Conservation (phyloP, 352 stramenopile species). For the Pythium pyrilobum region DNA sequence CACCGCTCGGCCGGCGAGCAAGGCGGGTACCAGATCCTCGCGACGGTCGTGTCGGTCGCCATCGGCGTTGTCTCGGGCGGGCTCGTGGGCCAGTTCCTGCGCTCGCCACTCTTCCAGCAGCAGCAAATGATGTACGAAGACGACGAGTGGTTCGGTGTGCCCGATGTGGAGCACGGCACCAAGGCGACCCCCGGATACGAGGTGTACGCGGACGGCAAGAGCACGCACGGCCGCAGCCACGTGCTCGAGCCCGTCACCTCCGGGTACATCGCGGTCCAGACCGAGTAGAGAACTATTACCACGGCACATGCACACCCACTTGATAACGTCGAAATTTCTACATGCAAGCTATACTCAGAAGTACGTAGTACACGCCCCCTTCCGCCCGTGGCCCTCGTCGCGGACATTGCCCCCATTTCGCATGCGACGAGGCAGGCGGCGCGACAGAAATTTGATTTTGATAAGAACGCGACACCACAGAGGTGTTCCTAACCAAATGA, state of each 20-base stretch:
- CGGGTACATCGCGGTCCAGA: slow-evolving; percentile 15
- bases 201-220: not conserved
- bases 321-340: too few relatives aligned
- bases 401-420: too few relatives aligned
- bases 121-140: slow-evolving; percentile 61
- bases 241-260: not conserved
- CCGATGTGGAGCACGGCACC: slow-evolving; percentile 4
- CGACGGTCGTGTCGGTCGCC: slow-evolving; percentile 36
- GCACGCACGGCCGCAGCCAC: slow-evolving; percentile 2
- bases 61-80: slow-evolving; percentile 32
- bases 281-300: not conserved
- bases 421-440: too few relatives aligned
- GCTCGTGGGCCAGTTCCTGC: slow-evolving; percentile 33
- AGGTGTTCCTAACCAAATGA: not conserved
- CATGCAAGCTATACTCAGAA: too few relatives aligned
- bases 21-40: slow-evolving; percentile 56
- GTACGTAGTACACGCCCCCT: too few relatives aligned
- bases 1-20: slow-evolving; percentile 40
- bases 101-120: slow-evolving; percentile 42
- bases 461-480: not conserved
- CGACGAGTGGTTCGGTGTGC: slow-evolving; percentile 63
- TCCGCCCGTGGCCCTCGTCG: too few relatives aligned
- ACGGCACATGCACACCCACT: too few relatives aligned
- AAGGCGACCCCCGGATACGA: not conserved
- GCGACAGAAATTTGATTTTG: not conserved